Conservation (phyloP, 2,329 filamentous ascomycete species). For the Drechslerella dactyloides region DNA sequence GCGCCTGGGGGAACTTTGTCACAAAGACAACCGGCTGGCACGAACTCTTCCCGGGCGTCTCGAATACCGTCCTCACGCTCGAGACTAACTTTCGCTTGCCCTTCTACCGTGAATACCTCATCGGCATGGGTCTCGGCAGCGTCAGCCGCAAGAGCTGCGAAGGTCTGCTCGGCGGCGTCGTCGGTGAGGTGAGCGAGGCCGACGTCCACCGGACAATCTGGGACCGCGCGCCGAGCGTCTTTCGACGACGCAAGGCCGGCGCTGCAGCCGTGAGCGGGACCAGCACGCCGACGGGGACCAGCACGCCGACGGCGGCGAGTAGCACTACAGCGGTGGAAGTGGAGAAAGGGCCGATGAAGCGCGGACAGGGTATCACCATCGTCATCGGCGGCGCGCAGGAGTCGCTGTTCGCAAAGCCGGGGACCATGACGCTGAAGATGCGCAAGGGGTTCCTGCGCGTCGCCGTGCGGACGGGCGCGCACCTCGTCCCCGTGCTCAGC, state of each 20-base stretch:
- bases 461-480: conserved; percentile 87
- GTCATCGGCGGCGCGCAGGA: conserved; percentile 92
- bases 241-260: conserved; percentile 26
- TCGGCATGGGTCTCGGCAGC: conserved; percentile 83
- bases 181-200: conserved; percentile 44
- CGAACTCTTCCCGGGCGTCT: conserved; percentile 90
- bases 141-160: conserved; percentile 92
- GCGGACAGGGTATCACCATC: conserved; percentile 72
- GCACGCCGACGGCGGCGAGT: conserved; percentile 20
- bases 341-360: conserved; percentile 72
- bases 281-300: conserved; percentile 20
- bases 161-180: conserved; percentile 74
- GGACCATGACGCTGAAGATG: conserved; percentile 77
- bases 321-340: not conserved
- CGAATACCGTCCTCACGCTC: conserved; percentile 89
- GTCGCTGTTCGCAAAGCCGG: conserved; percentile 84
- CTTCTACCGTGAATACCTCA: conserved; percentile 91
- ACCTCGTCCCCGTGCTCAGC: conserved; percentile 86
- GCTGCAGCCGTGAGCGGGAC: conserved; percentile 28
- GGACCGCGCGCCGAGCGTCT: conserved; percentile 42
- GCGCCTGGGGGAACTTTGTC: conserved; percentile 46
- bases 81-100: conserved; percentile 95
- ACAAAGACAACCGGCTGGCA: conserved; percentile 68
- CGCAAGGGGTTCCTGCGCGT: conserved; percentile 88
- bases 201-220: conserved; percentile 40